These are phyloP conservation scores for Achlya hypogyna DNA, from an alignment of 352 stramenopile genomes.

Conservation along the genomic window DNA sequence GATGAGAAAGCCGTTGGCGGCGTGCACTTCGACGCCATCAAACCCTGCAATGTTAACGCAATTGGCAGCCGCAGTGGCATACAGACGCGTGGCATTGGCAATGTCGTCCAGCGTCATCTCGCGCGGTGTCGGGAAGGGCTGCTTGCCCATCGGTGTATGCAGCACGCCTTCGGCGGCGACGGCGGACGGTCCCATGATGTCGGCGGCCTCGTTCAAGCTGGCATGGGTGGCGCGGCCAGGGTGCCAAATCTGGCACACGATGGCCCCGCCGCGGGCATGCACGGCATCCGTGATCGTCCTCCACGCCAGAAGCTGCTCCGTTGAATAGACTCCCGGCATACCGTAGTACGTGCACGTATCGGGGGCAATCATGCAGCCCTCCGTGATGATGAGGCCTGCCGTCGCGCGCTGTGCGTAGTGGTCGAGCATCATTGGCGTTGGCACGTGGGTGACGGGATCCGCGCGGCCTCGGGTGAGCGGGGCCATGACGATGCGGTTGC, in stretches of 20 bases:
- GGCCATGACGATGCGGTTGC: slow-evolving; percentile 25
- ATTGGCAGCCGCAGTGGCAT: not conserved
- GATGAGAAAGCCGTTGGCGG: slow-evolving; percentile 75
- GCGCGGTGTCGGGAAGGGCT: too few relatives aligned
- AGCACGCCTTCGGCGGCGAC: not conserved
- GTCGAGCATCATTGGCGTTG: slow-evolving; percentile 8
- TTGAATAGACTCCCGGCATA: not conserved
- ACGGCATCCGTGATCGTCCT: slow-evolving; percentile 27
- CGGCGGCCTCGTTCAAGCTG: slow-evolving; percentile 19
- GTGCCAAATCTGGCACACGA: slow-evolving; percentile 74
- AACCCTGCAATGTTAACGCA: slow-evolving; percentile 34
- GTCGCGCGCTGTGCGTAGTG: slow-evolving; percentile 20
- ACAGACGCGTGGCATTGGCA: not conserved
- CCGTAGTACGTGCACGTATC: slow-evolving; percentile 22
- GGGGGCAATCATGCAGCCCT: slow-evolving; percentile 1
- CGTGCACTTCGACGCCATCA: slow-evolving; percentile 73
- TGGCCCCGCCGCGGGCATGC: slow-evolving; percentile 39
- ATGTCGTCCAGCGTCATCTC: slow-evolving; percentile 7
- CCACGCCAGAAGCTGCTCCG: not conserved
- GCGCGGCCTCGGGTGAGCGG: slow-evolving; percentile 23
- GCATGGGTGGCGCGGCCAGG: slow-evolving; percentile 46
- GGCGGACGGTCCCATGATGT: not conserved
- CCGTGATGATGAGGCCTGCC: slow-evolving; percentile 23
- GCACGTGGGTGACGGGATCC: slow-evolving; percentile 21
- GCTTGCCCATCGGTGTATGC: not conserved